Evolutionary conservation across 805 yeast species (phyloP).

Genomic region (Myxozyma neglecta): DNA sequence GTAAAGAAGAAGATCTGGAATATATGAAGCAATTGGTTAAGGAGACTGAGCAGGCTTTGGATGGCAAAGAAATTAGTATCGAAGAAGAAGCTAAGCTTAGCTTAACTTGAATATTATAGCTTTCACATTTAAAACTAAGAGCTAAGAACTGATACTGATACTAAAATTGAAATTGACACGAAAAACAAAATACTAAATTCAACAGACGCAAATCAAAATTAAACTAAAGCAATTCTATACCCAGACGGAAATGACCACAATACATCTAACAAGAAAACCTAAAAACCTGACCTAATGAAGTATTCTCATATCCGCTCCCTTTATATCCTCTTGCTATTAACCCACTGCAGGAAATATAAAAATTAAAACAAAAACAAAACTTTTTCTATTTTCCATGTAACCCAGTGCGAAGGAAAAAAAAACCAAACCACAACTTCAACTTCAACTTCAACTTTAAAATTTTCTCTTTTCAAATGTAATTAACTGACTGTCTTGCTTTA

Average conservation of each 20-base stretch:
- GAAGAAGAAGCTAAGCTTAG: constrained; percentile 51
- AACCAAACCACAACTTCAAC: background rate
- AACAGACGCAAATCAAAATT: background rate
- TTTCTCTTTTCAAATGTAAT: background rate
- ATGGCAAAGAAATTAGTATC: constrained; percentile 58
- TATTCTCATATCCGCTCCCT: too few relatives aligned
- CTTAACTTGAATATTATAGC: background rate
- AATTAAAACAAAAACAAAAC: background rate
- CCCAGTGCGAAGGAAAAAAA: background rate
- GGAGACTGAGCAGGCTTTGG: constrained; percentile 48
- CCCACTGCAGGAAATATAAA: background rate
- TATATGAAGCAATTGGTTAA: constrained; percentile 49
- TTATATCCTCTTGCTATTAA: background rate
- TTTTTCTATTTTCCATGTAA: background rate
- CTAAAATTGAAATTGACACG: background rate
- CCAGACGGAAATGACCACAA: background rate
- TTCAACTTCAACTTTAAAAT: background rate
- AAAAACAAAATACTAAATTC: background rate
- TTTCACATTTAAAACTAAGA: background rate
- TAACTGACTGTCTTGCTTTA: constrained; percentile 34
- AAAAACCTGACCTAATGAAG: background rate
- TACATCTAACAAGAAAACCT: background rate
- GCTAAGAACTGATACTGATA: background rate
- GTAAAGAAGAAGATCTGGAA: constrained; percentile 46
- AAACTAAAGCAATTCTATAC: background rate